These are phyloP conservation scores for Acanthamoeba royreba DNA, from an alignment of 208 protist species.

Conservation along the genomic window DNA sequence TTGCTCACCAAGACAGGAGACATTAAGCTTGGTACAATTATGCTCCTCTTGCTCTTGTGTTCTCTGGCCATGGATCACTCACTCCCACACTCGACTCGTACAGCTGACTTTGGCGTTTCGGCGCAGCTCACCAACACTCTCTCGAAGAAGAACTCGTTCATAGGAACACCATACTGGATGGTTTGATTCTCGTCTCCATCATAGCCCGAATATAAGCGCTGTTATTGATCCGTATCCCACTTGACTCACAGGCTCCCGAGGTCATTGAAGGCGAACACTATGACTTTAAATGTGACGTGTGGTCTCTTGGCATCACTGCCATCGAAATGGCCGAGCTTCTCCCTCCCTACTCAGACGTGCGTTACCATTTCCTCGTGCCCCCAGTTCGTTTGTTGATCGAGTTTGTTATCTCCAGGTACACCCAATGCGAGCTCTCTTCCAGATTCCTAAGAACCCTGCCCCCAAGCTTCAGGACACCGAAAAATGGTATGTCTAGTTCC, in stretches of 20 bases:
- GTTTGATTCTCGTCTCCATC: slow-evolving; percentile 47
- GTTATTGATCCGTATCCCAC: neutral
- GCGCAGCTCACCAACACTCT: slow-evolving; percentile 36
- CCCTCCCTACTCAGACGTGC: slow-evolving; percentile 83
- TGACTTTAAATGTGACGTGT: slow-evolving; percentile 79
- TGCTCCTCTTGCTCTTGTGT: neutral
- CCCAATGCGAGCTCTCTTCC: slow-evolving; percentile 21
- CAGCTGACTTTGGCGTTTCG: slow-evolving; percentile 67
- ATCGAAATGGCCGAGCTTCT: slow-evolving; percentile 82
- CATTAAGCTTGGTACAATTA: slow-evolving; percentile 63
- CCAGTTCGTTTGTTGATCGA: too few species aligned
- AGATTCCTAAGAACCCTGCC: neutral
- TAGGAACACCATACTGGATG: slow-evolving; percentile 59
- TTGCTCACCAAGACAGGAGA: slow-evolving; percentile 58
- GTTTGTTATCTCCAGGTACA: too few species aligned
- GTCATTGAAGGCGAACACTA: slow-evolving; percentile 65
- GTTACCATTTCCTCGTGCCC: slow-evolving; percentile 61
- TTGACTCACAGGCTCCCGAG: slow-evolving; percentile 57
- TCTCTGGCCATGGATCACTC: neutral
- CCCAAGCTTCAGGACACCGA: neutral
- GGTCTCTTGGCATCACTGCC: slow-evolving; percentile 85
- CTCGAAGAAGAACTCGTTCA: slow-evolving; percentile 7
- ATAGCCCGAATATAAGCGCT: neutral
- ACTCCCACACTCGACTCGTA: neutral
- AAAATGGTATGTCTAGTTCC: neutral